A percentile compares a stretch with the other conserved stretches of the same genome.
These are phyloP conservation scores for Cicer cuneatum DNA, from an alignment of 306 rosid genomes.

Conservation along the genomic window DNA sequence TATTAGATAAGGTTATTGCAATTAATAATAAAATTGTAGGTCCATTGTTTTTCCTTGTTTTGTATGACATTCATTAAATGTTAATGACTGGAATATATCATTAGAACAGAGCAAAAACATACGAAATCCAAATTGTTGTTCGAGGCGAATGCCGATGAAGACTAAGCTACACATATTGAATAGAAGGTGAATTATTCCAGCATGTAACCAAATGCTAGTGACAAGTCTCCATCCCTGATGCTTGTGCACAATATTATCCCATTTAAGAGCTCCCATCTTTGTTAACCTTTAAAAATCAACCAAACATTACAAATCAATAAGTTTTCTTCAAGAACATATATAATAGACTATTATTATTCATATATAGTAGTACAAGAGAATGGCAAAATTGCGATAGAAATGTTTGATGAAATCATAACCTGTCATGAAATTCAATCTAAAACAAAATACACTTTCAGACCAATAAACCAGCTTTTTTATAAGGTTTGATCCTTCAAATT, in stretches of 20 bases:
- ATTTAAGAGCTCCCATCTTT: conserved; percentile 81
- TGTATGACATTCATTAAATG: conserved; percentile 2
- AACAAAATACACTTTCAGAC: conserved; percentile 15
- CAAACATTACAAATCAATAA: conserved; percentile 21
- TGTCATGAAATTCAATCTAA: conserved; percentile 1
- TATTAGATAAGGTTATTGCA: conserved; percentile 12
- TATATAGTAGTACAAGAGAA: background rate
- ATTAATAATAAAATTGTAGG: background rate
- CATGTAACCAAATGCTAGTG: conserved; percentile 89
- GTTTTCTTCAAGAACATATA: conserved; percentile 5
- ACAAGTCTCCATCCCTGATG: conserved; percentile 88
- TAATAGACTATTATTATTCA: background rate
- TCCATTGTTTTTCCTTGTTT: background rate
- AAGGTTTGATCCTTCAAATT: background rate
- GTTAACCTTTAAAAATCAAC: conserved; percentile 62
- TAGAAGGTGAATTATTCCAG: conserved; percentile 77
- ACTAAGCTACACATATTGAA: conserved; percentile 76
- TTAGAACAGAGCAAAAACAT: conserved; percentile 19
- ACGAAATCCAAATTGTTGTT: conserved; percentile 95
- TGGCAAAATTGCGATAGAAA: conserved; percentile 1
- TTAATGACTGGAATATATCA: background rate
- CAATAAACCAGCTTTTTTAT: background rate
- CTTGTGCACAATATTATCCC: conserved; percentile 60
- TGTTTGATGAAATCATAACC: background rate
- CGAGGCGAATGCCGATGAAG: conserved; percentile 85